Evolutionary conservation across 441 rosid genomes (phyloP).

Genomic region (Arabidopsis lyrata): DNA sequence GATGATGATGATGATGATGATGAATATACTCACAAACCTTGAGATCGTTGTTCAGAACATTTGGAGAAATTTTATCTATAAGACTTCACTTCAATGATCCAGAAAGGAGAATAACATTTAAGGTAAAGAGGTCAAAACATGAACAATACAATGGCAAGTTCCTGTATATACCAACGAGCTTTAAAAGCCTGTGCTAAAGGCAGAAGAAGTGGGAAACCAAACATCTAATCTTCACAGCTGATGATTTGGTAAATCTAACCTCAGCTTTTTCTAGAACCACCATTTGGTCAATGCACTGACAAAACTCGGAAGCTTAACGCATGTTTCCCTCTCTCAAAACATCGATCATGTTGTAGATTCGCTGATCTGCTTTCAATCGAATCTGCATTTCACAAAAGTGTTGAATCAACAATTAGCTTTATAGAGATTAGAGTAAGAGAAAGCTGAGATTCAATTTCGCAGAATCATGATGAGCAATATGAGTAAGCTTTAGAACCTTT

Average conservation of each 20-base stretch:
- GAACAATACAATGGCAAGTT: conserved; percentile 24
- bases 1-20: neutral
- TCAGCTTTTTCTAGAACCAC: conserved; percentile 32
- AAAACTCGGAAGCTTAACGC: conserved; percentile 51
- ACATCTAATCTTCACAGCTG: conserved; percentile 13
- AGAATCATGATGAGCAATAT: neutral
- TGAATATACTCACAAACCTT: neutral
- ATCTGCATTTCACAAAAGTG: conserved; percentile 51
- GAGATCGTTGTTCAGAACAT: neutral
- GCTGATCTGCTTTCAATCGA: conserved; percentile 64
- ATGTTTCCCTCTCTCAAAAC: conserved; percentile 87
- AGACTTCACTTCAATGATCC: conserved; percentile 10
- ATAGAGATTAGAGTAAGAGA: neutral
- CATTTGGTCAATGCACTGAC: conserved; percentile 14
- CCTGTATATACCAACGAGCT: conserved; percentile 11
- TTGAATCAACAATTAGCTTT: neutral
- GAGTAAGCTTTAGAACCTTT: conserved; percentile 56
- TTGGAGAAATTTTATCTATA: neutral
- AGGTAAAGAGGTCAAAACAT: conserved; percentile 20
- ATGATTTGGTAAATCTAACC: conserved; percentile 18
- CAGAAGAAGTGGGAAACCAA: conserved; percentile 17
- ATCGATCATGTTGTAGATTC: conserved; percentile 89
- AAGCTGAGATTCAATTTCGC: neutral
- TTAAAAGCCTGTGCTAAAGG: conserved; percentile 25
- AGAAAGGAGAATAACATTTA: conserved; percentile 12